phyloP scores from a whole-genome alignment of 2,329 filamentous ascomycete genomes.

The Neopestalotiopsis rosae region DNA sequence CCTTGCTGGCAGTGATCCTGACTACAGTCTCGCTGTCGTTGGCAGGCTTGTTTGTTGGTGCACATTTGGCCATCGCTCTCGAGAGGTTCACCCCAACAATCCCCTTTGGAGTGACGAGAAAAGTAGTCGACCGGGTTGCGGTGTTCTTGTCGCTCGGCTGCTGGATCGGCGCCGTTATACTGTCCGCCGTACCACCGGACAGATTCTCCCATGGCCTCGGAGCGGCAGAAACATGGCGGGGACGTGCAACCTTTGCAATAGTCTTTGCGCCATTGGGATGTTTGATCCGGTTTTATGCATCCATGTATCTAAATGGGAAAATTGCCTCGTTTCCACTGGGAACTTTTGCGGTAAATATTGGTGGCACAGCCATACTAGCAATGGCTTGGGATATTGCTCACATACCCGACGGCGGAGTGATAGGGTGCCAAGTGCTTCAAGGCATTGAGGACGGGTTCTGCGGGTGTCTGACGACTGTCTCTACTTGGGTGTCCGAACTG shows the following conservation, averaged over 20 bases:
- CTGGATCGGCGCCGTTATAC: constrained; percentile 79
- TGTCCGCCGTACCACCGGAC: constrained; percentile 75
- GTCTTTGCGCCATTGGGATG: constrained; percentile 85
- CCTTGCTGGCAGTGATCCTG: constrained; percentile 76
- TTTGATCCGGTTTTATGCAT: constrained; percentile 75
- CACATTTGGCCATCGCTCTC: constrained; percentile 72
- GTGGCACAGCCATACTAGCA: constrained; percentile 76
- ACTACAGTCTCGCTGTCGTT: constrained; percentile 74
- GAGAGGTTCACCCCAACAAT: constrained; percentile 65
- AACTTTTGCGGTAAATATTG: constrained; percentile 82
- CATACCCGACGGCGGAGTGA: constrained; percentile 54
- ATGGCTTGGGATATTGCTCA: constrained; percentile 83
- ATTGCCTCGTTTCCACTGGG: constrained; percentile 77
- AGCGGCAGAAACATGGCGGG: constrained; percentile 70
- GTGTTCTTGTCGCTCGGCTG: constrained; percentile 72
- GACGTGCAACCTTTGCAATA: constrained; percentile 74
- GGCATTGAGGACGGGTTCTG: constrained; percentile 73
- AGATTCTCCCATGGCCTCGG: constrained; percentile 37
- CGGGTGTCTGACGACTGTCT: constrained; percentile 70
- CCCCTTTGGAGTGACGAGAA: constrained; percentile 60
- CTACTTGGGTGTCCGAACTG: constrained; percentile 70
- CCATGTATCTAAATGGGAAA: constrained; percentile 72
- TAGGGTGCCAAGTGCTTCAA: constrained; percentile 72
- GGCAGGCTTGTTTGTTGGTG: constrained; percentile 71
- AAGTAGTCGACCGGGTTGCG: constrained; percentile 65